Evolutionary conservation across 2,329 filamentous ascomycete species (phyloP).

Genomic region (Sarocladiaceae sp.): DNA sequence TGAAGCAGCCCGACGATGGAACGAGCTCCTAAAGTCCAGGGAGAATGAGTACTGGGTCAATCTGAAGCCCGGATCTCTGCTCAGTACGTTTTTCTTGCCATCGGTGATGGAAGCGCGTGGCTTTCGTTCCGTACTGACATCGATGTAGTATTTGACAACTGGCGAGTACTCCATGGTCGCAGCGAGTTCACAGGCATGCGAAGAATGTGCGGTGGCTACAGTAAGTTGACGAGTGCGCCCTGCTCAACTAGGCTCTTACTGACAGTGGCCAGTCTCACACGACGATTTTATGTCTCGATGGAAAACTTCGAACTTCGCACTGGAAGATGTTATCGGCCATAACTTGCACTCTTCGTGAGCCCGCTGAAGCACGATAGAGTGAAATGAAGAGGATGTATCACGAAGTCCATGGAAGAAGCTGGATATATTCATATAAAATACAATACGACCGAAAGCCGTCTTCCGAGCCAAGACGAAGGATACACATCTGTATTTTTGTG

Average conservation of each 20-base stretch:
- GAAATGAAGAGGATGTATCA: too few relatives aligned
- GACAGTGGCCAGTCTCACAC: constrained; percentile 55
- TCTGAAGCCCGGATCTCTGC: constrained; percentile 69
- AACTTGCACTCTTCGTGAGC: constrained; percentile 23
- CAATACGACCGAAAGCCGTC: too few relatives aligned
- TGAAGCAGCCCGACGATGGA: constrained; percentile 69
- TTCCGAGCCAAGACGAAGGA: too few relatives aligned
- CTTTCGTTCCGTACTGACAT: constrained; percentile 13
- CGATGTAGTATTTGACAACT: constrained; percentile 82
- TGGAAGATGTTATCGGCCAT: constrained; percentile 37
- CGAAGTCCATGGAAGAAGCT: too few relatives aligned
- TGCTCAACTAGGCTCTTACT: neutral
- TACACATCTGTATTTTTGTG: too few relatives aligned
- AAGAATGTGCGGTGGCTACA: constrained; percentile 87
- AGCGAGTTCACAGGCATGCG: constrained; percentile 78
- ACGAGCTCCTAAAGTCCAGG: constrained; percentile 60
- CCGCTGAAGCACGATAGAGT: too few relatives aligned
- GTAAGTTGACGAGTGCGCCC: constrained; percentile 48
- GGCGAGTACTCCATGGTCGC: constrained; percentile 87
- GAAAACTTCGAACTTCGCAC: constrained; percentile 62
- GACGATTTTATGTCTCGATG: constrained; percentile 79
- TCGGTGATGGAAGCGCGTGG: too few relatives aligned
- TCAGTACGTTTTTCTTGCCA: constrained; percentile 64
- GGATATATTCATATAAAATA: too few relatives aligned
- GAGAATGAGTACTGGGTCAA: constrained; percentile 76